Evolutionary conservation across 1,284 basidiomycete genomes (phyloP).

Genomic region (Entoloma clypeatum): DNA sequence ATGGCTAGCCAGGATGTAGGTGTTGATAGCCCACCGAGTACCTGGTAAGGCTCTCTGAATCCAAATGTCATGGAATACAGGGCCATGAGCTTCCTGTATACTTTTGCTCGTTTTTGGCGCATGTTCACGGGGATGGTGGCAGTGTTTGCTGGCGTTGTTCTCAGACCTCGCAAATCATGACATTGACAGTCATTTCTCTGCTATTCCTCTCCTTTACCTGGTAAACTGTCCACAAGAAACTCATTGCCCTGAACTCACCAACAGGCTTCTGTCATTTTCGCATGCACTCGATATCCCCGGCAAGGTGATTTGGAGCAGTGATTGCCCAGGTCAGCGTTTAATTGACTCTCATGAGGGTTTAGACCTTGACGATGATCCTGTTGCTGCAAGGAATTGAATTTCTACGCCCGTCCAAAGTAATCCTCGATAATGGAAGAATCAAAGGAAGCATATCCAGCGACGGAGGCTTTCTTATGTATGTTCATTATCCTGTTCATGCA

Average conservation of each 20-base stretch:
- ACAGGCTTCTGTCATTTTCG: constrained; percentile 16
- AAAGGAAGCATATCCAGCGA: constrained; percentile 49
- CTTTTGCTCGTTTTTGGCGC: constrained; percentile 91
- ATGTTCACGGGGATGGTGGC: constrained; percentile 40
- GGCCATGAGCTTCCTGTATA: constrained; percentile 88
- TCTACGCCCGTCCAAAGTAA: constrained; percentile 55
- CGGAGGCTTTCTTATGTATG: constrained; percentile 66
- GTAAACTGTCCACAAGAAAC: no score
- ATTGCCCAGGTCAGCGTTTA: constrained; percentile 51
- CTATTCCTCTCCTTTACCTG: constrained; percentile 9
- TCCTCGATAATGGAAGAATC: constrained; percentile 56
- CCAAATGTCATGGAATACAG: constrained; percentile 83
- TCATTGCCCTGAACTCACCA: no score
- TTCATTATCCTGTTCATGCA: constrained; percentile 10
- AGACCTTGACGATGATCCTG: constrained; percentile 1
- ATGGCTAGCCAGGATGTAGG: constrained; percentile 6
- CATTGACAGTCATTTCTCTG: constrained; percentile 11
- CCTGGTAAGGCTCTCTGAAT: constrained; percentile 89
- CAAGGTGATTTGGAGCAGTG: constrained; percentile 59
- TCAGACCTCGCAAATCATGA: constrained; percentile 10
- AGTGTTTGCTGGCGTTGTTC: constrained; percentile 25
- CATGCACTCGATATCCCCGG: constrained; percentile 54
- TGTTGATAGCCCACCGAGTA: constrained; percentile 57
- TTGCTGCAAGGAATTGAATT: constrained; percentile 34
- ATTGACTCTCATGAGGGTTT: neutral